These are phyloP conservation scores for Penicillium sp. DNA, from an alignment of 2,329 filamentous ascomycete species.

Conservation along the genomic window DNA sequence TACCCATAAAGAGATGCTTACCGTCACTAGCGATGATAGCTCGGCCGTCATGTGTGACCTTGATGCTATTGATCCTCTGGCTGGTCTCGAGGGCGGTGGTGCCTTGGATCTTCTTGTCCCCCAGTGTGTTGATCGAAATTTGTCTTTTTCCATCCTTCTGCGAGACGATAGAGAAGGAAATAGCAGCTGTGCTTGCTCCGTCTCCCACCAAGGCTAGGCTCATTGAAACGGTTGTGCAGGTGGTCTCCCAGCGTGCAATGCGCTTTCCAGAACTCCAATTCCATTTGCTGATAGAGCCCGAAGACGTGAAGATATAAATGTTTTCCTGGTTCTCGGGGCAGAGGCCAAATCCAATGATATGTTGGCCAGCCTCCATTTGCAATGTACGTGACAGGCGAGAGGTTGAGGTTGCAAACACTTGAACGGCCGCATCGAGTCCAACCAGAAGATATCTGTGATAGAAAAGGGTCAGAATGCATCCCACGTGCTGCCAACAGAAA, in stretches of 20 bases:
- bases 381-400: constrained; percentile 78
- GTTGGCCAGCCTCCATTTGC: constrained; percentile 48
- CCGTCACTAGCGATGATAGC: constrained; percentile 40
- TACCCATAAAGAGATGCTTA: constrained; percentile 60
- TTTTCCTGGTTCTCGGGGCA: constrained; percentile 51
- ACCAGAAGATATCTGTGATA: constrained; percentile 66
- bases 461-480: constrained; percentile 6
- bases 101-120: constrained; percentile 22
- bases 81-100: constrained; percentile 30
- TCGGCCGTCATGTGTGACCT: constrained; percentile 30
- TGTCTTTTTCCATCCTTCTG: constrained; percentile 40
- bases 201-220: constrained; percentile 26
- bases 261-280: constrained; percentile 54
- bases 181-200: constrained; percentile 26
- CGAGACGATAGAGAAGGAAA: constrained; percentile 40
- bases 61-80: constrained; percentile 29
- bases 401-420: constrained; percentile 76
- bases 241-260: constrained; percentile 44
- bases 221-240: constrained; percentile 34
- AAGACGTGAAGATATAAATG: constrained; percentile 53
- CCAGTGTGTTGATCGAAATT: constrained; percentile 24
- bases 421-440: constrained; percentile 69
- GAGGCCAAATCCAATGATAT: constrained; percentile 52
- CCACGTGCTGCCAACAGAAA: neutral
- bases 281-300: constrained; percentile 55